These are phyloP conservation scores for Puccinia polysora DNA, from an alignment of 1,284 basidiomycete genomes.

Conservation along the genomic window DNA sequence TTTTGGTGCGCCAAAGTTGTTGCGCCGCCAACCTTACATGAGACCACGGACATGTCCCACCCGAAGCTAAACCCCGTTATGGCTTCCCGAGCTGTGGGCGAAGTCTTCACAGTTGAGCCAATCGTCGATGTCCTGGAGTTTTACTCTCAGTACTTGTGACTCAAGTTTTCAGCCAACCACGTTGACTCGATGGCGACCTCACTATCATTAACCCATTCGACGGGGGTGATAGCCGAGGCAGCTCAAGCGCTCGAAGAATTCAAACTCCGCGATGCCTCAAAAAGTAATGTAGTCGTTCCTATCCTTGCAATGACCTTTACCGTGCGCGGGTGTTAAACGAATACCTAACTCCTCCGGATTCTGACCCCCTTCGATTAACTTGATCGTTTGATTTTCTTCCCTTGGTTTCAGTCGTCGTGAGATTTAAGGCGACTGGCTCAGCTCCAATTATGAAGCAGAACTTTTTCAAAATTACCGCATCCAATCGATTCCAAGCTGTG, in stretches of 20 bases:
- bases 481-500: constrained; percentile 90
- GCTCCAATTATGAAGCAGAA: constrained; percentile 99
- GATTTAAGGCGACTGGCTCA: constrained; percentile 97
- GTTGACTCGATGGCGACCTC: neutral
- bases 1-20: too few relatives aligned
- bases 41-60: too few relatives aligned
- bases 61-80: too few relatives aligned
- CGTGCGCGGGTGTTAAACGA: too few relatives aligned
- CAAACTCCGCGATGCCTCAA: constrained; percentile 11
- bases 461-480: constrained; percentile 93
- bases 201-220: neutral
- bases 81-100: too few relatives aligned
- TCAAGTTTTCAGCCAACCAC: too few relatives aligned
- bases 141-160: too few relatives aligned
- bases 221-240: neutral
- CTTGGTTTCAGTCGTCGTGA: constrained; percentile 70
- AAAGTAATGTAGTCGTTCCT: neutral
- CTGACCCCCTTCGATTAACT: too few relatives aligned
- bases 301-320: neutral
- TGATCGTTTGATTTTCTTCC: neutral
- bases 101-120: too few relatives aligned
- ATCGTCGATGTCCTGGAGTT: too few relatives aligned
- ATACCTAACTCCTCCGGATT: too few relatives aligned
- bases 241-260: constrained; percentile 5
- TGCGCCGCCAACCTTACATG: too few relatives aligned